Percentiles rank a stretch among this genome's conserved stretches.
Evolutionary conservation across 495 filamentous ascomycete genomes (phyloP).

Genomic region (Xylaria scruposa): DNA sequence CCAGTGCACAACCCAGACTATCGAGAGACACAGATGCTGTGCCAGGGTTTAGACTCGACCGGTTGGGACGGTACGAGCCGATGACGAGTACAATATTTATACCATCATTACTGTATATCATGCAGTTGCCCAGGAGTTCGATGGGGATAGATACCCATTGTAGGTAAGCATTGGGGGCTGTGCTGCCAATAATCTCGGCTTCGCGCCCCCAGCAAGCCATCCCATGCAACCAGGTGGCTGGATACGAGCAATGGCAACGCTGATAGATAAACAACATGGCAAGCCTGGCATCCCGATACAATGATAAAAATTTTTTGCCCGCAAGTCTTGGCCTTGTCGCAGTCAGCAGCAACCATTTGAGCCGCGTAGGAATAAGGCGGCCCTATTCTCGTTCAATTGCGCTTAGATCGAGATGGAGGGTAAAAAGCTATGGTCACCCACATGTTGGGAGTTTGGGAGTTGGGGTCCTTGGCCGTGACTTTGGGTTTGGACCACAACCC

Average conservation of each 20-base stretch:
- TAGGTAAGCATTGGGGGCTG: conserved; percentile 6
- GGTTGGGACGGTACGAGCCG: conserved; percentile 15
- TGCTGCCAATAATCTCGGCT: conserved; percentile 22
- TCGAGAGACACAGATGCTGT: not conserved
- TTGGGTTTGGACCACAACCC: not conserved
- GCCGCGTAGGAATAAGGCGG: not conserved
- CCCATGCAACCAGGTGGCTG: conserved; percentile 2
- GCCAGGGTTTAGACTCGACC: not conserved
- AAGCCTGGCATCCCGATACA: not conserved
- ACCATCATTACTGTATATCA: conserved; percentile 7
- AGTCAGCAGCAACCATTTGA: conserved; percentile 19
- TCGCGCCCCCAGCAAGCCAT: conserved; percentile 14
- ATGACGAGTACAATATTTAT: not conserved
- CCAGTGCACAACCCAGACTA: not conserved
- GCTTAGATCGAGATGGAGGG: no score
- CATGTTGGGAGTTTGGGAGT: no score
- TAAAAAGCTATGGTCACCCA: not conserved
- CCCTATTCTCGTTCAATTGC: not conserved
- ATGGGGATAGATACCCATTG: not conserved
- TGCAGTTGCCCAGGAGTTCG: not conserved
- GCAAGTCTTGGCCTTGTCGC: not conserved
- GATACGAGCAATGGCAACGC: conserved; percentile 18
- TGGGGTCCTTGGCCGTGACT: no score
- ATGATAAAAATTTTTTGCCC: conserved; percentile 4
- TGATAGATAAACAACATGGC: conserved; percentile 7